Conservation (phyloP, 1,284 basidiomycete genomes). For the Hemileia vastatrix region DNA sequence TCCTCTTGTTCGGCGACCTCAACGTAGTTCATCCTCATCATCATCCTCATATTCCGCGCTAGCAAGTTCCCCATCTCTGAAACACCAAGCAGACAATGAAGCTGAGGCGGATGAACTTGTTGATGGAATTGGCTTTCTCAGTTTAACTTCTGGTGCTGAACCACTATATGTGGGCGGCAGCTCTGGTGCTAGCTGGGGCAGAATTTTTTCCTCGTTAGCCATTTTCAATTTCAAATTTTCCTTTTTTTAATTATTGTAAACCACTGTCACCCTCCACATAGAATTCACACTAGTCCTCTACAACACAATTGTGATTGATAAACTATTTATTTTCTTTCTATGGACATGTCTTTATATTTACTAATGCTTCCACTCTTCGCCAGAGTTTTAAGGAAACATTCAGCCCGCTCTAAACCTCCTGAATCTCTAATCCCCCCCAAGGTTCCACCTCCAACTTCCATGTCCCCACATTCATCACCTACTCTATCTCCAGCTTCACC, state of each 20-base stretch:
- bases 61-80: background rate
- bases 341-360: no score
- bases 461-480: conserved; percentile 10
- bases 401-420: no score
- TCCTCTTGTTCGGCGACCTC: background rate
- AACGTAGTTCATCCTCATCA: background rate
- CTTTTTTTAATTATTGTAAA: no score
- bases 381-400: conserved; percentile 10
- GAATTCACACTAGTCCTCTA: background rate
- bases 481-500: background rate
- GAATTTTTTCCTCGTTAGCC: conserved; percentile 21
- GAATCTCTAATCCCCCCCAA: no score
- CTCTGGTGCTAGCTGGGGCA: conserved; percentile 14
- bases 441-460: no score
- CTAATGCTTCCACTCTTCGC: background rate
- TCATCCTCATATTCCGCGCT: background rate
- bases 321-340: background rate
- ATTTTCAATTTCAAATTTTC: background rate
- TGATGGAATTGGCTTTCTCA: conserved; percentile 10
- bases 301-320: background rate
- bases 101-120: conserved; percentile 10
- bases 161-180: conserved; percentile 20
- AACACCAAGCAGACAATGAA: background rate
- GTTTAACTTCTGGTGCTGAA: conserved; percentile 17
- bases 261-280: no score